Percentiles rank a stretch among this genome's conserved stretches.
These are phyloP conservation scores for Colletotrichum euphorbiae DNA, from an alignment of 2,329 filamentous ascomycete genomes.

Conservation along the genomic window DNA sequence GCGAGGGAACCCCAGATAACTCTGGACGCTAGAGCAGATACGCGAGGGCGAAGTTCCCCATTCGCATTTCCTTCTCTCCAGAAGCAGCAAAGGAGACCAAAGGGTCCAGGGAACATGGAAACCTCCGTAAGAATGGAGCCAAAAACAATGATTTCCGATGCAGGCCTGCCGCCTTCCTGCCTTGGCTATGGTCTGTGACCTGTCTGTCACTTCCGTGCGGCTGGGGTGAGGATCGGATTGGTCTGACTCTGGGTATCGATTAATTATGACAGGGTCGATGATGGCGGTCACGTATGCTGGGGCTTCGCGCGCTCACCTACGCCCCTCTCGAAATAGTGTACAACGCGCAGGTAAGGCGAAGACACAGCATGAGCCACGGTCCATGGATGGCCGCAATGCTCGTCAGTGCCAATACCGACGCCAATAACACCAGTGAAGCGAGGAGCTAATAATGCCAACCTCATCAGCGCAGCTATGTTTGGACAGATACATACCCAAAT, in stretches of 20 bases:
- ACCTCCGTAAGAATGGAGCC: slow-evolving; percentile 6
- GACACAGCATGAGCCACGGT: neutral
- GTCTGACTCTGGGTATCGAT: no score
- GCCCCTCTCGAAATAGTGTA: slow-evolving; percentile 19
- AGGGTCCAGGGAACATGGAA: slow-evolving; percentile 1
- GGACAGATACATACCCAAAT: slow-evolving; percentile 13
- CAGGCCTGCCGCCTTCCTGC: neutral
- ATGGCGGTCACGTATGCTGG: slow-evolving; percentile 25
- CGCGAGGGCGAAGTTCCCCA: slow-evolving; percentile 30
- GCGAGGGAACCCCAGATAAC: slow-evolving; percentile 15
- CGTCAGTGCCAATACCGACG: slow-evolving; percentile 13
- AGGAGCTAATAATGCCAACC: neutral
- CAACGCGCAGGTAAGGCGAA: slow-evolving; percentile 12
- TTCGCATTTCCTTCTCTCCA: slow-evolving; percentile 25
- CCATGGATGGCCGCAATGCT: slow-evolving; percentile 7
- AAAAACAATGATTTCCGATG: slow-evolving; percentile 20
- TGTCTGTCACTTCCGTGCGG: neutral
- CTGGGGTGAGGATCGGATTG: no score
- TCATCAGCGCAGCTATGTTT: neutral
- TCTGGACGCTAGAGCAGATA: slow-evolving; percentile 29
- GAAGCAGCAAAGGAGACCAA: slow-evolving; percentile 10
- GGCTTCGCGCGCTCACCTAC: slow-evolving; percentile 9
- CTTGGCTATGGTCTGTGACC: slow-evolving; percentile 1
- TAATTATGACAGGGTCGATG: slow-evolving; percentile 10
- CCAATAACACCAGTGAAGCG: slow-evolving; percentile 16